A percentile compares a stretch with the other conserved stretches of the same genome.
phyloP scores from a whole-genome alignment of 805 yeast species.

The Kluyveromyces starmeri region DNA sequence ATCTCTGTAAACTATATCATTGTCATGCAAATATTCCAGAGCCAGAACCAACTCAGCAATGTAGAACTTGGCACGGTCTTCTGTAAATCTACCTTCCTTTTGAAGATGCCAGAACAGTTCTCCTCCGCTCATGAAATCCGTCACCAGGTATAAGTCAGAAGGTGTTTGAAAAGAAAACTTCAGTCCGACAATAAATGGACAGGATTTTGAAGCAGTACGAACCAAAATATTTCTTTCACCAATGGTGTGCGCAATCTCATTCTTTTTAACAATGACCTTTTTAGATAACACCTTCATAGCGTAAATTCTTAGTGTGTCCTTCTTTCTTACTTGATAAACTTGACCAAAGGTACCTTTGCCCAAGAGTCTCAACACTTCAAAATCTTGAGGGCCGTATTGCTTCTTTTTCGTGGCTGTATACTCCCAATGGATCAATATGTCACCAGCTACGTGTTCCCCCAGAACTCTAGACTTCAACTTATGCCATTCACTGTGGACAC shows the following conservation, averaged over 20 bases:
- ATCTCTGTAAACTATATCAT: slow-evolving; percentile 93
- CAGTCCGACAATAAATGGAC: slow-evolving; percentile 91
- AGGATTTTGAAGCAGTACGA: slow-evolving; percentile 78
- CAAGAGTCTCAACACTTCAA: slow-evolving; percentile 78
- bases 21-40: slow-evolving; percentile 87
- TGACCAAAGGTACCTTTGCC: slow-evolving; percentile 98
- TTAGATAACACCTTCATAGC: slow-evolving; percentile 97
- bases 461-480: slow-evolving; percentile 61
- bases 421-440: slow-evolving; percentile 64
- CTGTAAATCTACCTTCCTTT: slow-evolving; percentile 89
- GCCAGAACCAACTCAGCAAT: slow-evolving; percentile 94
- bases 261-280: slow-evolving; percentile 90
- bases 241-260: slow-evolving; percentile 95
- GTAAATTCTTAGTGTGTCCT: slow-evolving; percentile 81
- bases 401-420: slow-evolving; percentile 61
- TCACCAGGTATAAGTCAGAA: slow-evolving; percentile 81
- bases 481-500: slow-evolving; percentile 62
- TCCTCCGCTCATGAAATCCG: slow-evolving; percentile 98
- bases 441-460: slow-evolving; percentile 72
- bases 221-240: slow-evolving; percentile 95
- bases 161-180: slow-evolving; percentile 97
- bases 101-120: slow-evolving; percentile 95
- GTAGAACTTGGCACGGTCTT: slow-evolving; percentile 91
- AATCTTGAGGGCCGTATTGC: slow-evolving; percentile 89
- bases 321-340: slow-evolving; percentile 90